Evolutionary conservation across 202 grass and related monocot species (phyloP).

Genomic region (Hordeum pubiflorum): DNA sequence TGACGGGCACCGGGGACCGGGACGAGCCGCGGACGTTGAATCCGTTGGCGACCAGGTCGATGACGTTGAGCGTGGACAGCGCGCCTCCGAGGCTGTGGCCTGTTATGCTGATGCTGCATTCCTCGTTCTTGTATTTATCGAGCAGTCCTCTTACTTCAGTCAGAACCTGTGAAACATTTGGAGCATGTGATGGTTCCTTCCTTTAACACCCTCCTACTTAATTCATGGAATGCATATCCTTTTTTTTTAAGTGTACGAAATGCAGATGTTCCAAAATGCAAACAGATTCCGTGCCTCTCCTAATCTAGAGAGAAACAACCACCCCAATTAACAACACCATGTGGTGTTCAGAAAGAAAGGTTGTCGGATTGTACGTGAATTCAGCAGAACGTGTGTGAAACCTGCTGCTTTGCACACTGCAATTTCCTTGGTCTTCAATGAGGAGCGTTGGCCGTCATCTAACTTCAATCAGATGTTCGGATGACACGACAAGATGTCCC

Average conservation of each 20-base stretch:
- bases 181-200: not conserved
- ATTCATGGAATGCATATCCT: no score
- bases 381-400: conserved; percentile 27
- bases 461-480: not conserved
- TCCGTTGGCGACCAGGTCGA: conserved; percentile 50
- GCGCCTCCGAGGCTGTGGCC: conserved; percentile 74
- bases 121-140: conserved; percentile 36
- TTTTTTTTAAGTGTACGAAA: not conserved
- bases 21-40: conserved; percentile 25
- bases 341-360: not conserved
- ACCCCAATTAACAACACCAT: conserved; percentile 4
- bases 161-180: conserved; percentile 22
- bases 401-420: conserved; percentile 1
- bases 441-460: not conserved
- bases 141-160: conserved; percentile 31
- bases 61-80: conserved; percentile 53
- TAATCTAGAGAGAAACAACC: conserved; percentile 4
- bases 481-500: conserved; percentile 5
- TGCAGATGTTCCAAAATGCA: not conserved
- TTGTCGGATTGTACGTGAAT: not conserved
- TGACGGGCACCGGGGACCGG: conserved; percentile 19
- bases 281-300: not conserved
- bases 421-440: not conserved
- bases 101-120: conserved; percentile 53
- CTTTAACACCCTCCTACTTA: not conserved